phyloP scores from a whole-genome alignment of 2,329 filamentous ascomycete species.

The Aureobasidium pullulans region DNA sequence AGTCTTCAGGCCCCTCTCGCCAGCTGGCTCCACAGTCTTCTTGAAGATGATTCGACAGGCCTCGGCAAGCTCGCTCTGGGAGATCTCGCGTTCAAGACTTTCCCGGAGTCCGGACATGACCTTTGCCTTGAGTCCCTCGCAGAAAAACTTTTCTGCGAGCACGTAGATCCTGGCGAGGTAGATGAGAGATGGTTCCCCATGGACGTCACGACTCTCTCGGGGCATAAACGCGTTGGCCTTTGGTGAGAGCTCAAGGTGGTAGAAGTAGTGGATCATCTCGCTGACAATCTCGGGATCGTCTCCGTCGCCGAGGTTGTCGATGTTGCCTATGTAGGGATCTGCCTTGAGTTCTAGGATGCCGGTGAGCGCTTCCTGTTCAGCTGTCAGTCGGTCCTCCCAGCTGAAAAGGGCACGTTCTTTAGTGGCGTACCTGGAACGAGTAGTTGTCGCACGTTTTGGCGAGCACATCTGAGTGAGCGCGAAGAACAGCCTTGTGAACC shows the following conservation, averaged over 20 bases:
- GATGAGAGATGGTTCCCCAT: neutral
- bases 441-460: neutral
- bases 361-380: neutral
- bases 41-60: neutral
- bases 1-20: neutral
- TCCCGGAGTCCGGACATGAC: neutral
- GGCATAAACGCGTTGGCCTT: too few species aligned
- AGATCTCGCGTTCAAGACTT: neutral
- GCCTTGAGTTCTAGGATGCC: neutral
- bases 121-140: neutral
- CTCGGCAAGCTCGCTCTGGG: neutral
- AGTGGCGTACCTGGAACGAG: neutral
- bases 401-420: too few species aligned
- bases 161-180: neutral
- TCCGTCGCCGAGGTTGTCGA: neutral
- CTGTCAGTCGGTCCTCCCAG: neutral
- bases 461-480: neutral
- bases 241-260: neutral
- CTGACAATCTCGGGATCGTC: neutral
- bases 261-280: constrained; percentile 2
- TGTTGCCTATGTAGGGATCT: neutral
- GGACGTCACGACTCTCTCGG: too few species aligned
- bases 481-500: neutral
- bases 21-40: neutral
- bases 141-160: neutral